phyloP scores from a whole-genome alignment of 768 basidiomycete genomes.

The Tricholoma flavovirens region DNA sequence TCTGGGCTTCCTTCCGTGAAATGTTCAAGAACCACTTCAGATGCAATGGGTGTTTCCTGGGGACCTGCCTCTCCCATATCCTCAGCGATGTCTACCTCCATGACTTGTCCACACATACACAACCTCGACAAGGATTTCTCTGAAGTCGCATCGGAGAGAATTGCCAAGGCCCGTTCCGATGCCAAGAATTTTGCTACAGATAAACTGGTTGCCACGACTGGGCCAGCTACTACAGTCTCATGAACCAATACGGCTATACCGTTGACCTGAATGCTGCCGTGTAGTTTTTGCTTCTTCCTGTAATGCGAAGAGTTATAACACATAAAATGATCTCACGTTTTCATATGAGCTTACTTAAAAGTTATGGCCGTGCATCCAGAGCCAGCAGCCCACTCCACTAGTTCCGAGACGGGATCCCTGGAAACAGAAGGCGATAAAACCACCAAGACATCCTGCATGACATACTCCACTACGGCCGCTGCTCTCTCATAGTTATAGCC shows the following conservation, averaged over 20 bases:
- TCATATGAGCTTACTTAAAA: conserved; percentile 24
- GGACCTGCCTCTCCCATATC: conserved; percentile 2
- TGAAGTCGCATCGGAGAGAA: conserved; percentile 43
- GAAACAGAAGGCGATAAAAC: conserved; percentile 53
- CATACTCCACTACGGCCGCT: conserved; percentile 48
- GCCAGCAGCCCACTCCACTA: conserved; percentile 61
- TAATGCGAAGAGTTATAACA: conserved; percentile 1
- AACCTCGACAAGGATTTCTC: conserved; percentile 37
- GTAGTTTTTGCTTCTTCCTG: conserved; percentile 18
- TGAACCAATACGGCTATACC: conserved; percentile 58
- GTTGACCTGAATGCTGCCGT: conserved; percentile 24
- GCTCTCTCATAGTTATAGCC: conserved; percentile 69
- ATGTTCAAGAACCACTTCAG: neutral
- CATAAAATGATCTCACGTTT: conserved; percentile 1
- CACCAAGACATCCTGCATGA: conserved; percentile 65
- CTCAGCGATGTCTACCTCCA: conserved; percentile 1
- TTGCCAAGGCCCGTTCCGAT: conserved; percentile 52
- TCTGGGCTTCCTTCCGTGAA: conserved; percentile 5
- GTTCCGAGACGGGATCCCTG: conserved; percentile 66
- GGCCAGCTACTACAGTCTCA: conserved; percentile 48
- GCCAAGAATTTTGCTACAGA: conserved; percentile 65
- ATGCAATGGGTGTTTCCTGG: neutral
- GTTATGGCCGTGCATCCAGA: conserved; percentile 45
- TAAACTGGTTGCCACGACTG: conserved; percentile 51
- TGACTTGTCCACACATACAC: conserved; percentile 28